Conservation (phyloP, 352 stramenopile species). For the Phytophthora vignae region DNA sequence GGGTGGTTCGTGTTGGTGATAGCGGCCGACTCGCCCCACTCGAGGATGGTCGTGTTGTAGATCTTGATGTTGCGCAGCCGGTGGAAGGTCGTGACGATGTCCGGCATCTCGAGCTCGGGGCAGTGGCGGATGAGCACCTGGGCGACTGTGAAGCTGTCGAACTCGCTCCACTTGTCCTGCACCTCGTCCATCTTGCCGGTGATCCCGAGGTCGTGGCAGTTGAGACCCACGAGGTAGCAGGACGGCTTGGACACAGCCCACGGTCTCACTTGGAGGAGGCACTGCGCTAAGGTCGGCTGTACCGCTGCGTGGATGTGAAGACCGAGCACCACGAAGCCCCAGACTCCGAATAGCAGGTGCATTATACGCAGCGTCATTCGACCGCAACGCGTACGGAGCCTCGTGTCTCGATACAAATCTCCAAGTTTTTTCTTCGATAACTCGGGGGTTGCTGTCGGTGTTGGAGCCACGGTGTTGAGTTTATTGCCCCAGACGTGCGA, state of each 20-base stretch:
- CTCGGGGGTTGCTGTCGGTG: too few species aligned
- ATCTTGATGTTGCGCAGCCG: not conserved
- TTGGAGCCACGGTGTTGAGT: too few species aligned
- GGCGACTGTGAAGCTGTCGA: too few species aligned
- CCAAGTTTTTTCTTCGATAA: too few species aligned
- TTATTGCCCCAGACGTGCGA: too few species aligned
- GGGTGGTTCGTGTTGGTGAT: constrained; percentile 5
- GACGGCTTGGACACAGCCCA: constrained; percentile 38
- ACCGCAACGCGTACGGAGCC: not conserved
- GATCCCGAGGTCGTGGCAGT: constrained; percentile 22
- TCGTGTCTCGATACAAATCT: not conserved
- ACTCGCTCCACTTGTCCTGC: too few species aligned
- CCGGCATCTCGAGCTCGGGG: not conserved
- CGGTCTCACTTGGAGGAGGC: constrained; percentile 36
- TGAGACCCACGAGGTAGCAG: too few species aligned
- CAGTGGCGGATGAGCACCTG: too few species aligned
- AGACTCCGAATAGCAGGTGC: constrained; percentile 14
- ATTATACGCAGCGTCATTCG: not conserved
- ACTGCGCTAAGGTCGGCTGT: constrained; percentile 21
- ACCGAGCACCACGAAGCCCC: constrained; percentile 25
- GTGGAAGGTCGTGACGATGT: not conserved
- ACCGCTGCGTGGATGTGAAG: constrained; percentile 30
- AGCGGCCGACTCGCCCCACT: constrained; percentile 2
- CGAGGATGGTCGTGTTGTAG: constrained; percentile 3
- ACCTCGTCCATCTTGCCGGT: constrained; percentile 20